A percentile compares a stretch with the other conserved stretches of the same genome.
These are phyloP conservation scores for Pseudogymnoascus destructans DNA, from an alignment of 2,329 filamentous ascomycete genomes.

Conservation along the genomic window DNA sequence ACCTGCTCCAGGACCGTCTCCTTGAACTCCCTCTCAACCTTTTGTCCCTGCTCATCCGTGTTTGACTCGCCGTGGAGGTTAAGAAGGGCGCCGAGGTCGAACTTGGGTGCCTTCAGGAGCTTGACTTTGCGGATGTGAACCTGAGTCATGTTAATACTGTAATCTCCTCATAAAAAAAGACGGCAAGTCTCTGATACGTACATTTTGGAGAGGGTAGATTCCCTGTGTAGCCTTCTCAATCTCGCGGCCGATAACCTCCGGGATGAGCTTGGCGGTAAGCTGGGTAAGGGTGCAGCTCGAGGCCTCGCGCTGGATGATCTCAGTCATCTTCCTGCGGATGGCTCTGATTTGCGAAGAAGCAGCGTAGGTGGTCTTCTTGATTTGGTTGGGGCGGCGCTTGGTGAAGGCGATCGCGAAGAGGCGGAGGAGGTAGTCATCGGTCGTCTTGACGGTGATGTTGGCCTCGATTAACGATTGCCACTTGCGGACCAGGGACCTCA, in stretches of 20 bases:
- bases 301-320: slow-evolving; percentile 97
- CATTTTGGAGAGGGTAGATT: slow-evolving; percentile 99
- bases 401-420: slow-evolving; percentile 99
- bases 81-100: slow-evolving; percentile 93
- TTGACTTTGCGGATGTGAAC: slow-evolving; percentile 99
- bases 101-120: slow-evolving; percentile 97
- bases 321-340: slow-evolving; percentile 99
- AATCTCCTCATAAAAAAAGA: not conserved
- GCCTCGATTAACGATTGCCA: slow-evolving; percentile 99
- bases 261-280: slow-evolving; percentile 97
- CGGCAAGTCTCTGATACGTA: slow-evolving; percentile 35
- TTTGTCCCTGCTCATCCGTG: slow-evolving; percentile 92
- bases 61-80: slow-evolving; percentile 94
- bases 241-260: slow-evolving; percentile 97
- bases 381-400: slow-evolving; percentile 97
- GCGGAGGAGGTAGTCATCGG: slow-evolving; percentile 98
- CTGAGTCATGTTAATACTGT: slow-evolving; percentile 39
- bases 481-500: slow-evolving; percentile 97
- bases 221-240: slow-evolving; percentile 99
- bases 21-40: slow-evolving; percentile 99
- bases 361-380: slow-evolving; percentile 99
- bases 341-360: slow-evolving; percentile 91
- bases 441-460: slow-evolving; percentile 99
- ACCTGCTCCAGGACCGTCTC: slow-evolving; percentile 89
- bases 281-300: slow-evolving; percentile 87